Base-by-base conservation (phyloP, 441 rosid genomes). In the Bruguiera hainesii region DNA sequence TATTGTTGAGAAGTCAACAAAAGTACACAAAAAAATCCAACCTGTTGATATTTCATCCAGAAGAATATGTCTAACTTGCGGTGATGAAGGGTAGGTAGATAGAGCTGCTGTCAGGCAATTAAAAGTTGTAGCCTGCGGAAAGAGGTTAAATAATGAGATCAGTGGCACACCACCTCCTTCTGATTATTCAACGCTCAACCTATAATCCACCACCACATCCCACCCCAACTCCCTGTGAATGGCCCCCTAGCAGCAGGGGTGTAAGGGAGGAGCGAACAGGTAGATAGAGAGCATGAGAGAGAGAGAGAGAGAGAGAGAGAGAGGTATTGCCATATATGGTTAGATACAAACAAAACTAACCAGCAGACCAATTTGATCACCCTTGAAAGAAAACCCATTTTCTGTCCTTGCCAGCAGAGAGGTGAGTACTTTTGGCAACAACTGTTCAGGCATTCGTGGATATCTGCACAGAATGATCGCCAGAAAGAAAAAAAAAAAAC, bases 371-470 rank as follows among this genome's bases (percentile, higher is more conserved):
- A 83, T 84, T 75, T 81, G 88, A 79, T 94, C 96, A 71, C 65
- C 86, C 79, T 71, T 91, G 66, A 75, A 81, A 60, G 84, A 81
- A 77, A 85, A 81, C 8, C 90, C 92, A 66, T 84, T 84, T 68
- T 77, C 81, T 70, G 81, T 78, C 85, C 80, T 84, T 60, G 75
- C 76, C 60, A 75, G 77, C 42, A 94, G 75, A 75, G 96, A 81
- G 62, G 63, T 75, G 68, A 94, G 78, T 53, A 88, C 85, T 65
- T 75, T 83, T 7, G 85, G 89, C 80, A 94, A 83, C 79, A 94
- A 84, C 58, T 91, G 89, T 71, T 73, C 78, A 8, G 97, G 93
- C 97, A 94, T 88, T 86, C 96, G 86, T 59, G 92, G 75, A 81
- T 91, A 94, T 76, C 97, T 89, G 83, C 63, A 71, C 68, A 71